These are phyloP conservation scores for Colletotrichum lentis DNA, from an alignment of 2,329 filamentous ascomycete genomes.

Conservation along the genomic window DNA sequence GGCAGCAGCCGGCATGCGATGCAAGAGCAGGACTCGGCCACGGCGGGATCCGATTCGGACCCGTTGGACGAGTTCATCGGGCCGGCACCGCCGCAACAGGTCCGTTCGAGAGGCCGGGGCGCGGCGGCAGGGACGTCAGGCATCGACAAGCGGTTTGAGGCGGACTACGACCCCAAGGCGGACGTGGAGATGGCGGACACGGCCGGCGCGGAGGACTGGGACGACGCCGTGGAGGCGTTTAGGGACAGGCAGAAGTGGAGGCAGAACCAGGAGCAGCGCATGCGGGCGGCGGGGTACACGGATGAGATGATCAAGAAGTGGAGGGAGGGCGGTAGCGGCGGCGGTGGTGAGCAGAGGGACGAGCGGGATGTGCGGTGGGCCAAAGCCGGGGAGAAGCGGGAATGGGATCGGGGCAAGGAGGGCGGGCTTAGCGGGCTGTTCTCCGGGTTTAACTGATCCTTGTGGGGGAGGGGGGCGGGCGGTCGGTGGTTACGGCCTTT, in stretches of 20 bases:
- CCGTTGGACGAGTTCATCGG: constrained; percentile 80
- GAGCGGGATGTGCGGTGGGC: constrained; percentile 76
- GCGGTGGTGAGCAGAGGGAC: constrained; percentile 57
- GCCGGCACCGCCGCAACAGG: constrained; percentile 66
- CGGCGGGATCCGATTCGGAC: constrained; percentile 65
- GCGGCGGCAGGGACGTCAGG: constrained; percentile 66
- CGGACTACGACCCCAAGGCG: constrained; percentile 65
- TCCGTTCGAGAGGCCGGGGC: constrained; percentile 75
- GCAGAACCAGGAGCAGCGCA: constrained; percentile 75
- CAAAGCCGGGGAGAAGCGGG: constrained; percentile 69
- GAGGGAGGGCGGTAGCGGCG: constrained; percentile 64
- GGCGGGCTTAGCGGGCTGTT: constrained; percentile 33
- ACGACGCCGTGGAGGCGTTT: constrained; percentile 78
- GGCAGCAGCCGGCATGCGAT: constrained; percentile 15
- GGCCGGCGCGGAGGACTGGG: constrained; percentile 69
- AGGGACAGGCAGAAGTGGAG: constrained; percentile 83
- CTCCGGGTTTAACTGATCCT: constrained; percentile 34
- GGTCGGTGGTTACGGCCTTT: neutral
- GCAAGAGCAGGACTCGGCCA: constrained; percentile 37
- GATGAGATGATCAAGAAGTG: constrained; percentile 77
- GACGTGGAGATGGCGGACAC: constrained; percentile 62
- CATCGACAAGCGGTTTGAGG: constrained; percentile 83
- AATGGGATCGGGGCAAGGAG: constrained; percentile 67
- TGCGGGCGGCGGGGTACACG: constrained; percentile 80
- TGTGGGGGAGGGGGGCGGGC: neutral